phyloP scores from a whole-genome alignment of 1,284 basidiomycete species.

The Cutaneotrichosporon sp. region DNA sequence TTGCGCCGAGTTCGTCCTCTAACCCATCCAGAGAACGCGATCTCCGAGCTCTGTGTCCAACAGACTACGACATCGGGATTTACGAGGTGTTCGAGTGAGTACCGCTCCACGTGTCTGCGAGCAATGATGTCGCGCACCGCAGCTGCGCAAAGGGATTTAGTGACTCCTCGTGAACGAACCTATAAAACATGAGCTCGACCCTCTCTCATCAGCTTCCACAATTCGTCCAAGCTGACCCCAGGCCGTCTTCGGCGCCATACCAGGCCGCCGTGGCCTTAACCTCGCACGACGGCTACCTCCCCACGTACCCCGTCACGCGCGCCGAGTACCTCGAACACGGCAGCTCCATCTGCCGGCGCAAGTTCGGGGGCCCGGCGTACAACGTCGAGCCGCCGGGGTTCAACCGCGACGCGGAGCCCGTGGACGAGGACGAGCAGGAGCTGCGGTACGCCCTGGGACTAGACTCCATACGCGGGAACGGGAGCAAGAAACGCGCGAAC shows the following conservation, averaged over 20 bases:
- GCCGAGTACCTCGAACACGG: slow-evolving; percentile 81
- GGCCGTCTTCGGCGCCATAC: slow-evolving; percentile 74
- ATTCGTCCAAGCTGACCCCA: slow-evolving; percentile 42
- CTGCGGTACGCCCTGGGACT: slow-evolving; percentile 45
- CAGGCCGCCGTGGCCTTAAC: slow-evolving; percentile 66
- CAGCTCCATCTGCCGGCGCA: slow-evolving; percentile 64
- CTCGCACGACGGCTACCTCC: slow-evolving; percentile 59
- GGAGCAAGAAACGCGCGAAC: slow-evolving; percentile 31
- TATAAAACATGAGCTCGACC: too few relatives aligned
- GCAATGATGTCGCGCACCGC: not conserved
- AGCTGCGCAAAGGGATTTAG: not conserved
- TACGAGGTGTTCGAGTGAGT: slow-evolving; percentile 73
- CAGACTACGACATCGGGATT: slow-evolving; percentile 70
- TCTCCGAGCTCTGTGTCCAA: slow-evolving; percentile 73
- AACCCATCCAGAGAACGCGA: slow-evolving; percentile 58
- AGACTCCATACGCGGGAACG: slow-evolving; percentile 35
- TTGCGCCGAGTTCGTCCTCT: slow-evolving; percentile 11
- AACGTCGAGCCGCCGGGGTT: slow-evolving; percentile 45
- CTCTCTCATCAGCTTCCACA: not conserved
- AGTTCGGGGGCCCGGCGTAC: slow-evolving; percentile 46
- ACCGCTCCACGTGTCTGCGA: slow-evolving; percentile 22
- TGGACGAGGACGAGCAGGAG: slow-evolving; percentile 48
- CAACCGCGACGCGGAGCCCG: slow-evolving; percentile 25
- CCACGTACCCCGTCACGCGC: slow-evolving; percentile 64
- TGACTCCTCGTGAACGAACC: not conserved